Conservation (phyloP, 345 rosid genomes). For the Boechera retrofracta region DNA sequence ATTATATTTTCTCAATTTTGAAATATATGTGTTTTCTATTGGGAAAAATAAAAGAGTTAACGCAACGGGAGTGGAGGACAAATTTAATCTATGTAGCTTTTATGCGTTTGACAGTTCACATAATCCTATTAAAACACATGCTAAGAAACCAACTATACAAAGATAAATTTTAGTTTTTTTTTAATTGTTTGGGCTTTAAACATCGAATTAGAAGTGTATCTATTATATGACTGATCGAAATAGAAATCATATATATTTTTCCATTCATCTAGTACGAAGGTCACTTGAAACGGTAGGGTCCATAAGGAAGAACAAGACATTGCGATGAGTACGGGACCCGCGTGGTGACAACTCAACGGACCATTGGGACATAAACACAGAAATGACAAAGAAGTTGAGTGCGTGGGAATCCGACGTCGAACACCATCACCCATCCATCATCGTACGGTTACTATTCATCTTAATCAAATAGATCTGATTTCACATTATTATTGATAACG, state of each 20-base stretch:
- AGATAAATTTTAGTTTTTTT: too few species aligned
- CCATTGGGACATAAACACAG: conserved; percentile 31
- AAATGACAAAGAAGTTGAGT: conserved; percentile 29
- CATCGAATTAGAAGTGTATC: not conserved
- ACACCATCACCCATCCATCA: conserved; percentile 29
- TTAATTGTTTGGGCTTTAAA: not conserved
- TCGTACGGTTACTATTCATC: conserved; percentile 37
- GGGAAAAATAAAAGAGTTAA: not conserved
- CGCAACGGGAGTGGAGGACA: not conserved
- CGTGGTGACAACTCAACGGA: conserved; percentile 38
- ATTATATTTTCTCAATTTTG: conserved; percentile 1
- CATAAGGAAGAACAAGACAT: conserved; percentile 30
- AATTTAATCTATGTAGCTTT: not conserved
- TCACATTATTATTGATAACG: conserved; percentile 27
- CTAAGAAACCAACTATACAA: not conserved
- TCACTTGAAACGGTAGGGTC: conserved; percentile 27
- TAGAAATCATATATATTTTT: not conserved
- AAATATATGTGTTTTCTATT: not conserved
- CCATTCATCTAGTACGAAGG: conserved; percentile 24
- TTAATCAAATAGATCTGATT: conserved; percentile 15
- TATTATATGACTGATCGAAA: not conserved
- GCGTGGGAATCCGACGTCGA: conserved; percentile 37
- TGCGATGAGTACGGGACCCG: conserved; percentile 32
- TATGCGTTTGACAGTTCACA: not conserved
- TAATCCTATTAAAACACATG: not conserved